Percentiles rank a stretch among this genome's conserved stretches.
Evolutionary conservation across 2,329 filamentous ascomycete genomes (phyloP).

Genomic region (Neoarthrinium moseri): DNA sequence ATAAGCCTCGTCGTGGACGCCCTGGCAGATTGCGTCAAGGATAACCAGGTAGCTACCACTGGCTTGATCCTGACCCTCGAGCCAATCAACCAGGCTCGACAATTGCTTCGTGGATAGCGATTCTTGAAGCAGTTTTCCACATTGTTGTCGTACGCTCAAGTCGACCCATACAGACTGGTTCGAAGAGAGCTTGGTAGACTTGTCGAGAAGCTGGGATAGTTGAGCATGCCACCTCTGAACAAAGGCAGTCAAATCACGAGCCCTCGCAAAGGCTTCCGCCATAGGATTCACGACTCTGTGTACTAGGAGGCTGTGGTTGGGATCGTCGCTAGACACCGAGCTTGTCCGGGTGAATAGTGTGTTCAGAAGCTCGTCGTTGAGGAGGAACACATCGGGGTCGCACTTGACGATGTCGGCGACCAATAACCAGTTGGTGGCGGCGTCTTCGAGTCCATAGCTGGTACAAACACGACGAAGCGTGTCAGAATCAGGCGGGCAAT

Average conservation of each 20-base stretch:
- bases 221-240: constrained; percentile 34
- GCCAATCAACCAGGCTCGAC: constrained; percentile 30
- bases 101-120: constrained; percentile 36
- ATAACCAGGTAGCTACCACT: constrained; percentile 31
- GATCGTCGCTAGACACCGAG: constrained; percentile 17
- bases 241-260: constrained; percentile 38
- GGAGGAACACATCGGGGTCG: constrained; percentile 44
- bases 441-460: constrained; percentile 19
- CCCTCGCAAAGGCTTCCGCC: constrained; percentile 36
- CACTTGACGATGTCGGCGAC: constrained; percentile 40
- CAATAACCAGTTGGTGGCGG: constrained; percentile 35
- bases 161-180: constrained; percentile 26
- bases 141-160: constrained; percentile 20
- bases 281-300: constrained; percentile 35
- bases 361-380: constrained; percentile 28
- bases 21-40: constrained; percentile 34
- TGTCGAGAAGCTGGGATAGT: constrained; percentile 16
- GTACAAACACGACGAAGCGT: constrained; percentile 29
- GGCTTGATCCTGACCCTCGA: constrained; percentile 21
- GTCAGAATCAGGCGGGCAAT: constrained; percentile 30
- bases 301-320: constrained; percentile 26
- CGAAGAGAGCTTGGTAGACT: constrained; percentile 9
- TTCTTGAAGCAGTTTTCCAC: constrained; percentile 30
- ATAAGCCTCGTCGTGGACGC: constrained; percentile 31
- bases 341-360: constrained; percentile 31